Base-by-base conservation (phyloP, 768 basidiomycete species). In the Tylopilus balloui region DNA sequence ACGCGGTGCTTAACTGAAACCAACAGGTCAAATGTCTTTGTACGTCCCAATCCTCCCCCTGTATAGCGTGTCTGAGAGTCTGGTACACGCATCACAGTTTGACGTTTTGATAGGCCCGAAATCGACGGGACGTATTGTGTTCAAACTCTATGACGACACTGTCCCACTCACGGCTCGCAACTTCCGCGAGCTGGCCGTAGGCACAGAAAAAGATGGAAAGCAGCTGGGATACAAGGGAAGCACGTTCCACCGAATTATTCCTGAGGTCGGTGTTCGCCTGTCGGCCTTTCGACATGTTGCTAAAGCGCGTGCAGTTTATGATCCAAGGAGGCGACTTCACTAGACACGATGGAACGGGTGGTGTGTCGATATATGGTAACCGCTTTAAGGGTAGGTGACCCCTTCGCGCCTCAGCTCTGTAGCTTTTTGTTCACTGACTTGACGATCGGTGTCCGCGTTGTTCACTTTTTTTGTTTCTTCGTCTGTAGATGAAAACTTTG, bases 321-420 rank as follows among this genome's bases (percentile, higher is more conserved):
- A 67, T 87, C 39, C 90, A 92, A 66, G 91, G 88, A 21, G 91
- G 91, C 21, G 91, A 93, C 69, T 91, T 92, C 68, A 89, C 87
- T 25, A 63, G 69, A 10, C 74, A 78, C 54, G 79, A 90, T 53
- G 87, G 87, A 13, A 90, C 86, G 0, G 88, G 90, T 28, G 88
- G 88, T n/a, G 76, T 83, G 66, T 90, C 87, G 13, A 90, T 92
- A 64, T 94, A 91, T 57, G 92, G 91, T 28, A 75, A 78, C 50
- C 84, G 81, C 62, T 93, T 94, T 68, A 67, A 73, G 36, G 81
- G 88, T 88, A 35, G 41, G 80, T 61, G 8, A 7, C 17, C 19
- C n/a, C 6, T 31, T 9, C 25, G n/a, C 14, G 4, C 19, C 21
- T 15, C 25, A 25, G 15, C 11, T 23, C 19, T 7, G 1, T 1